phyloP scores from a whole-genome alignment of 495 filamentous ascomycete genomes.

The Penicillium canescens region DNA sequence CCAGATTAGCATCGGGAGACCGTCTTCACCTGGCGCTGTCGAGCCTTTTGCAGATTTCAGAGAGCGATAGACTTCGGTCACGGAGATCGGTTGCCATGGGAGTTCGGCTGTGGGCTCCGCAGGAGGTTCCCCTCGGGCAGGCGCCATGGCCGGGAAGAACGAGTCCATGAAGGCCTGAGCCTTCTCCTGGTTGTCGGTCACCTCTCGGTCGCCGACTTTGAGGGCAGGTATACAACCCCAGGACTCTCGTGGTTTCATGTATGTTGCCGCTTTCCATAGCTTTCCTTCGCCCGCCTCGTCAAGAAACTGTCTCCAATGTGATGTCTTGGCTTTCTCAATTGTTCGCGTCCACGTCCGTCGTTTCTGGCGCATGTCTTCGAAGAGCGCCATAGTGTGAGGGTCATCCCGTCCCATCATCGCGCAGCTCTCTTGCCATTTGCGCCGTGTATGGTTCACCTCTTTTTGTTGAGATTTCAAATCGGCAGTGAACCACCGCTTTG shows the following conservation, averaged over 20 bases:
- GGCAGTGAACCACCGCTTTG: slow-evolving; percentile 25
- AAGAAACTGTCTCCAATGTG: no score
- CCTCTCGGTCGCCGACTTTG: slow-evolving; percentile 1
- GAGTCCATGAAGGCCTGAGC: slow-evolving; percentile 19
- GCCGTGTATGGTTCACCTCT: slow-evolving; percentile 15
- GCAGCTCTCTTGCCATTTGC: slow-evolving; percentile 22
- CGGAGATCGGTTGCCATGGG: slow-evolving; percentile 20
- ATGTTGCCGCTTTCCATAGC: slow-evolving; percentile 23
- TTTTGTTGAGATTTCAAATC: slow-evolving; percentile 19
- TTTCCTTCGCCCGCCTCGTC: slow-evolving; percentile 22
- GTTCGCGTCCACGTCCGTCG: slow-evolving; percentile 14
- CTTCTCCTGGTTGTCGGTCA: slow-evolving; percentile 24
- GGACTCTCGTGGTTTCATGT: slow-evolving; percentile 23
- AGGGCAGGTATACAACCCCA: slow-evolving; percentile 21
- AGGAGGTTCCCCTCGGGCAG: not conserved
- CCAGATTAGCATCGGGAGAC: slow-evolving; percentile 21
- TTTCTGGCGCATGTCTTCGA: slow-evolving; percentile 14
- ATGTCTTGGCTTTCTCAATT: no score
- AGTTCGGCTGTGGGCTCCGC: slow-evolving; percentile 4
- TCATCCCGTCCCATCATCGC: slow-evolving; percentile 7
- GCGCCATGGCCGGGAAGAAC: slow-evolving; percentile 27
- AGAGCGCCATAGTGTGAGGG: not conserved
- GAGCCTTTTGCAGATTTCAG: slow-evolving; percentile 16
- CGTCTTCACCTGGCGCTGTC: slow-evolving; percentile 25
- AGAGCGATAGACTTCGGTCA: slow-evolving; percentile 22